Base-by-base conservation (phyloP, 1,284 basidiomycete genomes). In the Amylostereum chailletii region DNA sequence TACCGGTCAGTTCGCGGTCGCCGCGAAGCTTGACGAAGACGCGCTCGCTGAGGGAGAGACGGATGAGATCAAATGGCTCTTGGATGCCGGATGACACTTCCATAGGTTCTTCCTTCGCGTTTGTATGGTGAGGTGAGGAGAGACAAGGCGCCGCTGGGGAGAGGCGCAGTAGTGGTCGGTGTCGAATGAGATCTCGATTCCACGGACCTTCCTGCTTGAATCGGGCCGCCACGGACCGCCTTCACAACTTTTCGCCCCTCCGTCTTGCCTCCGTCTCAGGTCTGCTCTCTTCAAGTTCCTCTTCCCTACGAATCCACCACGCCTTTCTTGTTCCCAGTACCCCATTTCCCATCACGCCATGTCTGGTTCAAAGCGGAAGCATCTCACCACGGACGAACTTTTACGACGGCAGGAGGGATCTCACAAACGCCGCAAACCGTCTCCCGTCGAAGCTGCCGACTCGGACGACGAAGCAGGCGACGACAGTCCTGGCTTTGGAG, bases 41-140 rank as follows among this genome's bases (percentile, higher is more conserved):
- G 54, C 90, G 92, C 77, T 99, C 96, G 61, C 90, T 92, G 55
- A 99, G 80, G 33, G 94, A 94, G 33, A 99, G 79, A 55, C 94
- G 81, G 64, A 99, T 95, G 58, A 99, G 83, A 66, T 99, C 96
- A 69, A 99, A 93, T n/a, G 94, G 94, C 69, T 97, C 94, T 66
- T 91, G 86, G 62, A 99, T 92, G 60, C 83, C 77, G 56, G 83
- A 76, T 42, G 81, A 76, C 53, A 83, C 67, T 66, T 88, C 85
- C 87, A 90, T 89, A 46, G 55, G 58, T 57, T 19, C 19, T 19
- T 19, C 19, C 19, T 19, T 19, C 19, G 19, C 19, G 19, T 19
- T 19, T 19, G 19, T 19, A 19, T 19, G 19, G 19, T 19, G 19
- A 19, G 19, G 19, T 19, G 19, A 19, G 19, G 19, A 19, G 19